Base-by-base conservation (phyloP, 2,329 filamentous ascomycete species). In the Alternaria hordeiaustralica region DNA sequence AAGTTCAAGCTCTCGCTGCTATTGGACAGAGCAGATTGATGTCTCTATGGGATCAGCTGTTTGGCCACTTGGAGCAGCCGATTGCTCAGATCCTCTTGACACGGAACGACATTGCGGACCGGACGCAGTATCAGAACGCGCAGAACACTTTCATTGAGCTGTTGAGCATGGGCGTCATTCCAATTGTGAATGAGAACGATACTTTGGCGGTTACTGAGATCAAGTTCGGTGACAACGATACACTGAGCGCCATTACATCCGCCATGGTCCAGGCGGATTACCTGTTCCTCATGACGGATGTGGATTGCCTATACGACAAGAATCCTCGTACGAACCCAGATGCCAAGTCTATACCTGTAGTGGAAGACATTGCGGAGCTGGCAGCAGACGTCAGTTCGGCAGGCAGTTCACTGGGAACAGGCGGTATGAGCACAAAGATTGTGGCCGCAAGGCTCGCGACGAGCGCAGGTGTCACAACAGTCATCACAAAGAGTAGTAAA, bases 191-290 rank as follows among this genome's bases (percentile, higher is more conserved):
- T 75, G 96, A 99, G 82, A 99, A 99, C 80, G 96, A 99, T 80
- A 99, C 96, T 3, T 84, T 99, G 58, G 93, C 94, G 23, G 96
- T 99, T 69, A 92, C 95, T 77, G 96, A 99, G 86, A 99, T 99
- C 83, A 98, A 98, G 84, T 99, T 99, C 77, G 96, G 96, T 70
- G 96, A 99, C 84, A 99, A 99, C 74, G 96, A 99, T 80, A 99
- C 96, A 2, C 85, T 99, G 50, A 97, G 94, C 12, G 96, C 96
- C 61, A 97, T 99, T 72, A 97, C 96, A 0, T 93, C 96, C 1
- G 96, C 92, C 70, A 98, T 98, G 94, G 92, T 98, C 20, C 93
- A 97, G 75, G 96, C 96, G 55, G 94, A 99, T 76, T 93, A 97
- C 74, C 86, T 99, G 10, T 99, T 99, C 81, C 87, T 99, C 67